phyloP scores from a whole-genome alignment of 306 rosid genomes.

The Hippophae rhamnoides region DNA sequence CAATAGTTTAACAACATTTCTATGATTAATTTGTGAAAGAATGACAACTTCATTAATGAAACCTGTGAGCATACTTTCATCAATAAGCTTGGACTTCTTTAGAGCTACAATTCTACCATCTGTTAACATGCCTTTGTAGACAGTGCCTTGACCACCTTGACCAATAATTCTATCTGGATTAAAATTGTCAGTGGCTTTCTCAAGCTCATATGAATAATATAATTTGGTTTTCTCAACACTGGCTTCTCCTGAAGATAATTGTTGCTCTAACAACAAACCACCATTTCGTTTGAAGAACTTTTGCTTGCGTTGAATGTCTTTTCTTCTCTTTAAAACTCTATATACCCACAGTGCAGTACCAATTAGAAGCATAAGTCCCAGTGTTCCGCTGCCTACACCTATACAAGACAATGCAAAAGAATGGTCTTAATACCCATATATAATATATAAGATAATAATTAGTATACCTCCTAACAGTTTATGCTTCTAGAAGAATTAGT shows the following conservation, averaged over 20 bases:
- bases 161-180: constrained; percentile 13
- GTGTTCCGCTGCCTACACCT: constrained; percentile 11
- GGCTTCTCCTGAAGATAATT: constrained; percentile 3
- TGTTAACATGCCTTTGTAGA: constrained; percentile 21
- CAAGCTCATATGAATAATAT: constrained; percentile 9
- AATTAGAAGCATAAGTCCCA: constrained; percentile 8
- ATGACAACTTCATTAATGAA: constrained; percentile 20
- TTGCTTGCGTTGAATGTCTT: background rate
- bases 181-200: constrained; percentile 13
- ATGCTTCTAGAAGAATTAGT: too few species aligned
- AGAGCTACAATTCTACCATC: constrained; percentile 22
- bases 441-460: too few species aligned
- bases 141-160: constrained; percentile 23
- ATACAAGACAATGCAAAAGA: background rate
- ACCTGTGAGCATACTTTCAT: background rate
- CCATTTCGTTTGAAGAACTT: constrained; percentile 18
- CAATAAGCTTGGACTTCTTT: constrained; percentile 17
- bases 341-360: constrained; percentile 1
- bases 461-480: too few species aligned
- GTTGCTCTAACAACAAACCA: constrained; percentile 11
- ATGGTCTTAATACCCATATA: background rate
- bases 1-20: constrained; percentile 14
- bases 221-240: constrained; percentile 19
- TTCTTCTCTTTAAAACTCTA: constrained; percentile 2
- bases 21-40: constrained; percentile 19